Evolutionary conservation across 1,139 yeast genomes (phyloP).

Genomic region (Taphrina betulina): DNA sequence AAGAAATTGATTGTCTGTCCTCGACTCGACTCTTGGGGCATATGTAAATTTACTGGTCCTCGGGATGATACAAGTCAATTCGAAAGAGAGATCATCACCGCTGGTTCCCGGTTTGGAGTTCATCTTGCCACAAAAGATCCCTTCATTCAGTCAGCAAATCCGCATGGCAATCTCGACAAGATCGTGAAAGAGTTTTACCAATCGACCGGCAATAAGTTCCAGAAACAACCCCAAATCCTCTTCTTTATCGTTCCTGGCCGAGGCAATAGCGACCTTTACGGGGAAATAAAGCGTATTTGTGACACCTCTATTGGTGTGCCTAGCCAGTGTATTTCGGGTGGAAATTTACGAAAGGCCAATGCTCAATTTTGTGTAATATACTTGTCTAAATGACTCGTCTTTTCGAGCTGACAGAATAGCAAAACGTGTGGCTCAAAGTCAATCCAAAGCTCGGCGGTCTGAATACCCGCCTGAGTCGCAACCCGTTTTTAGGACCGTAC

Average conservation of each 20-base stretch:
- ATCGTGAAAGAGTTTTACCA: constrained; percentile 31
- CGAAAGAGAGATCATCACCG: constrained; percentile 4
- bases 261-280: constrained; percentile 34
- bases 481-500: constrained; percentile 13
- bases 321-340: constrained; percentile 35
- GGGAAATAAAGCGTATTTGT: constrained; percentile 34
- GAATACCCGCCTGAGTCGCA: constrained; percentile 30
- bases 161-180: constrained; percentile 22
- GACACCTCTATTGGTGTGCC: constrained; percentile 34
- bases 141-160: constrained; percentile 14
- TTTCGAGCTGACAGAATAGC: constrained; percentile 37
- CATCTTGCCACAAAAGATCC: constrained; percentile 22
- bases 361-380: constrained; percentile 22
- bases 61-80: constrained; percentile 25
- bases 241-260: constrained; percentile 33
- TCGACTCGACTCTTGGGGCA: constrained; percentile 36
- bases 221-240: constrained; percentile 34
- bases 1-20: constrained; percentile 31
- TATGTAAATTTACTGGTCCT: constrained; percentile 33
- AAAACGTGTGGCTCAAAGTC: constrained; percentile 40
- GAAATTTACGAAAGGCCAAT: constrained; percentile 32
- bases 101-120: constrained; percentile 5
- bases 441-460: constrained; percentile 40
- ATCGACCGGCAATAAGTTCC: constrained; percentile 32
- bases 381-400: constrained; percentile 10